A percentile compares a stretch with the other conserved stretches of the same genome.
phyloP scores from a whole-genome alignment of 2,329 filamentous ascomycete species.

The Penicillium sp. region DNA sequence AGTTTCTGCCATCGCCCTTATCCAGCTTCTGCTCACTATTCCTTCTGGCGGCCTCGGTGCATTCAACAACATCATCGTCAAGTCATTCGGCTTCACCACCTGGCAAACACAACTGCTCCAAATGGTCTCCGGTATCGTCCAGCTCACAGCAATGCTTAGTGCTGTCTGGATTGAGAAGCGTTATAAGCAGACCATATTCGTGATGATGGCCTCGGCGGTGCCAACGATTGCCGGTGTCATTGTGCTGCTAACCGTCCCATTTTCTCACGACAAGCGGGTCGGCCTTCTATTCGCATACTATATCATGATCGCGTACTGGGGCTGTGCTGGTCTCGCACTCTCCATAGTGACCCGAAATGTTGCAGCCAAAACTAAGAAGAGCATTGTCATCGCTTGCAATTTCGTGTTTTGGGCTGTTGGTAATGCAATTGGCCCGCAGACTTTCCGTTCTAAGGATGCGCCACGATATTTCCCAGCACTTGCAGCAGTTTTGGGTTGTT shows the following conservation, averaged over 20 bases:
- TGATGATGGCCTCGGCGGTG: not conserved
- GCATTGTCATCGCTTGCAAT: not conserved
- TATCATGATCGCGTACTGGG: constrained; percentile 2
- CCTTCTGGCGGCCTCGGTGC: not conserved
- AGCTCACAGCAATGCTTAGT: not conserved
- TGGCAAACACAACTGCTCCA: constrained; percentile 3
- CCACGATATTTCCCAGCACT: not conserved
- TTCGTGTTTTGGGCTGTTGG: constrained; percentile 1
- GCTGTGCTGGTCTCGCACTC: constrained; percentile 1
- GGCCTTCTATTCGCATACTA: not conserved
- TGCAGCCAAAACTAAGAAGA: not conserved
- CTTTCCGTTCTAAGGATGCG: not conserved
- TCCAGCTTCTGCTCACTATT: constrained; percentile 1
- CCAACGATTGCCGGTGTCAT: not conserved
- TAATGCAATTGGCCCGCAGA: not conserved
- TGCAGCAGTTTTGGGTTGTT: not conserved
- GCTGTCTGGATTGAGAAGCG: not conserved
- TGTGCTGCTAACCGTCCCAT: not conserved
- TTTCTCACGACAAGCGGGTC: not conserved
- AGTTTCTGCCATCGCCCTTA: not conserved
- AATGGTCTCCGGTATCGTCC: not conserved
- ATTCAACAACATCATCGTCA: constrained; percentile 1
- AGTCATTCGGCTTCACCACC: constrained; percentile 1
- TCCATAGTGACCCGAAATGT: not conserved
- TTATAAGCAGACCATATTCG: not conserved